A percentile compares a stretch with the other conserved stretches of the same genome.
Conservation (phyloP, 371 early-diverging fungal genomes). For the Mucor indicus region DNA sequence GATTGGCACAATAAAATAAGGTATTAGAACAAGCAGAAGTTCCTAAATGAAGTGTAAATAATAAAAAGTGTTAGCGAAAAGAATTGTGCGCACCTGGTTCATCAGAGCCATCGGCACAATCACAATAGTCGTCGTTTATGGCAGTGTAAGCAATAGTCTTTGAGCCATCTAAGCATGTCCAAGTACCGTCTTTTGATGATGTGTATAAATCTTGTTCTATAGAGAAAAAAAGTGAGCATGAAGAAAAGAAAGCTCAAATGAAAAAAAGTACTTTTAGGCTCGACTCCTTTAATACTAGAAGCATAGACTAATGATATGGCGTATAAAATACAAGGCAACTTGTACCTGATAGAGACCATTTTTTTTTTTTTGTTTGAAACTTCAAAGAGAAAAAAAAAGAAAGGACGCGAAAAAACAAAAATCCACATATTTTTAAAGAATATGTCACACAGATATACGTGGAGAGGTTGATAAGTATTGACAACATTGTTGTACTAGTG, state of each 20-base stretch:
- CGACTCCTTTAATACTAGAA: constrained; percentile 26
- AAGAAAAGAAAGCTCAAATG: too few species aligned
- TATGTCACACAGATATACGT: too few species aligned
- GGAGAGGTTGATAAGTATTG: too few species aligned
- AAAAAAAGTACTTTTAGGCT: constrained; percentile 31
- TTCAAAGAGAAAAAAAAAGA: too few species aligned
- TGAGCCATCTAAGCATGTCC: constrained; percentile 78
- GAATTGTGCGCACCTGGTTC: too few species aligned
- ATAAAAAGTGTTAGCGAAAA: too few species aligned
- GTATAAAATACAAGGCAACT: constrained; percentile 33
- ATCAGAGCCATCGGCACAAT: constrained; percentile 93
- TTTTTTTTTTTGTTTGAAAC: too few species aligned
- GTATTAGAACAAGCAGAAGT: constrained; percentile 88
- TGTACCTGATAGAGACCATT: constrained; percentile 2
- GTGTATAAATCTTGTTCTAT: constrained; percentile 38
- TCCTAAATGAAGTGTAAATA: too few species aligned
- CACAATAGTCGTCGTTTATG: constrained; percentile 96
- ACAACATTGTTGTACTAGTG: too few species aligned
- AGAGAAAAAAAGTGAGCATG: too few species aligned
- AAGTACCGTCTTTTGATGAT: constrained; percentile 41
- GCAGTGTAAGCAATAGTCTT: constrained; percentile 61
- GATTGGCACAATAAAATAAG: constrained; percentile 80
- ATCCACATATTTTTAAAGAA: too few species aligned
- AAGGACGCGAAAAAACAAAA: too few species aligned
- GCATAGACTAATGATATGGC: constrained; percentile 26